Conservation (phyloP, 805 yeast species). For the Monosporozyma siamensis region DNA sequence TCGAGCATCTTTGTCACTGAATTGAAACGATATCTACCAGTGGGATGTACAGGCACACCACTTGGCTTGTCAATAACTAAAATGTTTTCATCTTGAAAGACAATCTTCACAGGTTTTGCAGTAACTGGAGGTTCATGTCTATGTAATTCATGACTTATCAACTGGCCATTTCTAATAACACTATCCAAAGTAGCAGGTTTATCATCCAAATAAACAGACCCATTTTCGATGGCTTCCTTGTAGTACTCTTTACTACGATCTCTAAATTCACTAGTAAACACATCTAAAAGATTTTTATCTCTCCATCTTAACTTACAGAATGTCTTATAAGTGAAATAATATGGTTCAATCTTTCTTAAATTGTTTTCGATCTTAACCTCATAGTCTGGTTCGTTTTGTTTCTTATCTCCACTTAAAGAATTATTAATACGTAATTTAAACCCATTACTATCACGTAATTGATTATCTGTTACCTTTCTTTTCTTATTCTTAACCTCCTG, state of each 20-base stretch:
- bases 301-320: constrained; percentile 89
- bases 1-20: constrained; percentile 69
- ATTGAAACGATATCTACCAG: constrained; percentile 71
- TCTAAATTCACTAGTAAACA: constrained; percentile 75
- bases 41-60: constrained; percentile 92
- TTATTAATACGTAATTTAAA: constrained; percentile 23
- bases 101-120: constrained; percentile 45
- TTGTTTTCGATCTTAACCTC: constrained; percentile 49
- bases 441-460: constrained; percentile 23
- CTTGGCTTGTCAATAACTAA: constrained; percentile 87
- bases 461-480: constrained; percentile 7
- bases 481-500: constrained; percentile 9
- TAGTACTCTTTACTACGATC: constrained; percentile 66
- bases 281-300: constrained; percentile 68
- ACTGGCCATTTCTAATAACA: constrained; percentile 68
- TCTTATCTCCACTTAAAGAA: constrained; percentile 33
- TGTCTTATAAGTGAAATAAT: constrained; percentile 80
- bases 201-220: constrained; percentile 64
- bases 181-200: constrained; percentile 55
- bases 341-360: constrained; percentile 69
- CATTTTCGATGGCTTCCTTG: constrained; percentile 41
- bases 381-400: constrained; percentile 53
- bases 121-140: constrained; percentile 86
- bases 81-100: constrained; percentile 62
- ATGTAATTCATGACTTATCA: constrained; percentile 68